Evolutionary conservation across 768 basidiomycete genomes (phyloP), one percentile per base, ranked within the genome.

Genomic region (Termitomyces sp.): DNA sequence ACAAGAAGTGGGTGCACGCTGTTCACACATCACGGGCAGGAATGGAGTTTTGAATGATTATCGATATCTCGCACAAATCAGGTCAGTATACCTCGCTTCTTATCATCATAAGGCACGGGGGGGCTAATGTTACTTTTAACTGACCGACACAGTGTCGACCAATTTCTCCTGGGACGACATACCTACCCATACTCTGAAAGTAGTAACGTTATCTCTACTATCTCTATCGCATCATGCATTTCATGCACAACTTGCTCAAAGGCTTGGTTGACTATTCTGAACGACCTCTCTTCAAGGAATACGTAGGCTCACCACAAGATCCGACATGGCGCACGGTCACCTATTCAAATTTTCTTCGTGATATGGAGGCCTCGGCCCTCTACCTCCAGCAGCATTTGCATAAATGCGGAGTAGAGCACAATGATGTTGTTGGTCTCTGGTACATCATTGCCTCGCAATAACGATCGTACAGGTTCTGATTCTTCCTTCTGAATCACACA

Each of bases 341-440:
- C 18, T 61, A 61, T 22, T 42, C 33, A 24, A 32, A 13, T 33
- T 61, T 51, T 44, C 51, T 28, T 4, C 32, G 24, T 6, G 40
- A 62, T 22, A 44, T 58, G 33, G 32, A 53, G 8, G 52, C 42
- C 22, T n/a, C 53, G 13, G 61, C 61, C 12, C 7, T n/a, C 6
- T 55, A 58, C 22, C 32, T 51, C 2, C 56, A 62, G 13, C n/a
- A 45, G 3, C 44, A 62, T 39, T 45, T 62, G 3, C 6, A 5
- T 2, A 35, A n/a, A 39, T 40, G 49, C 32, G 61, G 61, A 6
- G 42, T 62, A 4, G 40, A 58, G 13, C 20, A 36, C 4, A 55
- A 32, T 11, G 46, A 62, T 16, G 50, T 57, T 20, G 61, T 62
- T 9, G 61, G 61, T 8, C 28, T 62, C n/a, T 62, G 61, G 61